Percentiles rank a stretch among this genome's conserved stretches.
These are phyloP conservation scores for Brassica napus DNA, from an alignment of 345 rosid species.

Conservation along the genomic window DNA sequence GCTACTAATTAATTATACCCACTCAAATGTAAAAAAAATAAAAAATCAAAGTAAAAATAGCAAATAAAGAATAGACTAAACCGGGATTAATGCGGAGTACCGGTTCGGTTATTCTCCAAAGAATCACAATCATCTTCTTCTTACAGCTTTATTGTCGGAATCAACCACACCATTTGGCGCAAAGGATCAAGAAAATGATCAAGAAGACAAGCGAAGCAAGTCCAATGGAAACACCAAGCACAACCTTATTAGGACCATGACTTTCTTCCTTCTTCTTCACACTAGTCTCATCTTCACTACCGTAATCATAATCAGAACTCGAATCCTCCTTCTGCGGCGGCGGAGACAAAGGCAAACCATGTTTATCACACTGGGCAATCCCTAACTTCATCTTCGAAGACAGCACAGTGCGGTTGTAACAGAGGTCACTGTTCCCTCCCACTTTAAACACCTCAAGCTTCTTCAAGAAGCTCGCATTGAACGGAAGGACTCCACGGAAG, in stretches of 20 bases:
- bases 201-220: conserved; percentile 84
- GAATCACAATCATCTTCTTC: conserved; percentile 18
- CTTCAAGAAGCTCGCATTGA: conserved; percentile 70
- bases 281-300: conserved; percentile 40
- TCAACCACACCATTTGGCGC: conserved; percentile 77
- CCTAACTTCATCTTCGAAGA: conserved; percentile 83
- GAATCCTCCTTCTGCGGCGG: conserved; percentile 68
- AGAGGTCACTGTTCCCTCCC: conserved; percentile 76
- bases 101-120: conserved; percentile 32
- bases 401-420: conserved; percentile 70
- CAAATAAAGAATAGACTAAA: neutral
- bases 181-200: conserved; percentile 73
- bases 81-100: conserved; percentile 32
- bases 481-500: conserved; percentile 83
- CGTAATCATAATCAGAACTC: conserved; percentile 56
- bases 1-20: neutral
- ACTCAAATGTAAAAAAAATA: conserved; percentile 8
- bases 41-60: conserved; percentile 8
- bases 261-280: conserved; percentile 48
- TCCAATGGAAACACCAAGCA: conserved; percentile 84
- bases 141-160: neutral
- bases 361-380: conserved; percentile 80
- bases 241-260: conserved; percentile 85
- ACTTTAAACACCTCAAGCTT: conserved; percentile 62
- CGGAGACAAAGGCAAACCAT: conserved; percentile 82